Base-by-base conservation (phyloP, 2,329 filamentous ascomycete genomes). In the Penicillium sp. region DNA sequence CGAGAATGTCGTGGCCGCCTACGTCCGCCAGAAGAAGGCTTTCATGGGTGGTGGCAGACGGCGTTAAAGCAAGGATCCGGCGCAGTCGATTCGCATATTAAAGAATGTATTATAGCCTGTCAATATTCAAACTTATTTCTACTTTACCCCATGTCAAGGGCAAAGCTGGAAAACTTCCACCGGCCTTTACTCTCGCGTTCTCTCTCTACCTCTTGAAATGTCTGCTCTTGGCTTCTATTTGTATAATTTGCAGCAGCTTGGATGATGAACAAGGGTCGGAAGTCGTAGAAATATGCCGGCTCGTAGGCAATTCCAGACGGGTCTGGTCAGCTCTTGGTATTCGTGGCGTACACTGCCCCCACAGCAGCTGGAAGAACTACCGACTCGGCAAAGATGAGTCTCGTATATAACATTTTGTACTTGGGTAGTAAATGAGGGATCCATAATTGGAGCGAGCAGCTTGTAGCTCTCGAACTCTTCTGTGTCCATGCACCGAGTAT, bases 1-100 rank as follows among this genome's bases (percentile, higher is more conserved):
- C 58, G 89, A 95, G 71, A 84, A 88, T 60, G 79, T 92, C 65
- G 90, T 95, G 51, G 76, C 80, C 63, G 80, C 82, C 59, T 91
- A 86, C 67, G 72, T 83, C 64, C 77, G 79, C 66, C 72, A 79
- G 64, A 79, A 79, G 65, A 72, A 74, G 51, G 75, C 72, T 39
- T 80, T 58, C 70, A 69, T 52, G 68, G 69, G 62, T 48, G 56
- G 61, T 44, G 50, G 55, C 50, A 62, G 56, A 50, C 54, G 58
- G 48, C 61, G 51, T 63, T 59, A 46, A 45, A 28, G 42, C 43
- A 46, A 51, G n/a, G 36, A 27, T 31, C 20, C 31, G 44, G 43
- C 25, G 40, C 48, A 33, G 27, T 54, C 44, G 30, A 48, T 48
- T 54, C 46, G 51, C 53, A 59, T 58, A 61, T 63, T 57, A 51